A percentile compares a stretch with the other conserved stretches of the same genome.
phyloP scores from a whole-genome alignment of 192 early-diverging fungal genomes.

The Coemansia sp. region DNA sequence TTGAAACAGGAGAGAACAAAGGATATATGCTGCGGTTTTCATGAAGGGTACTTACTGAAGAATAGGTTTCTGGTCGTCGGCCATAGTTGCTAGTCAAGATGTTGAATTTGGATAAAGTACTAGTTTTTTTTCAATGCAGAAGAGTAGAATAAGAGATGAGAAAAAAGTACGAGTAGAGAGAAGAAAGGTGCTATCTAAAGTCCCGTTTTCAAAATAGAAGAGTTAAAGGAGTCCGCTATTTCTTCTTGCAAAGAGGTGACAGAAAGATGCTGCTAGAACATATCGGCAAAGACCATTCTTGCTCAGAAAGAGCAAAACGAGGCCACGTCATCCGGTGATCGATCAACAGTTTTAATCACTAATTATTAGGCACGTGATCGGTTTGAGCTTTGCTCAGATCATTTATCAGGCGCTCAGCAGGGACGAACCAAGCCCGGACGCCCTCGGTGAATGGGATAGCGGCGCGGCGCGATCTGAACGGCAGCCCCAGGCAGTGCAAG shows the following conservation, averaged over 20 bases:
- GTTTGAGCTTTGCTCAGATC: background rate
- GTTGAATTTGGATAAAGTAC: background rate
- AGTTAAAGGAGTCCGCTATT: background rate
- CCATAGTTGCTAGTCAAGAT: slow-evolving; percentile 8
- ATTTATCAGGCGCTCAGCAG: slow-evolving; percentile 23
- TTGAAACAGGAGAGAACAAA: background rate
- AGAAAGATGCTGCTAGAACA: background rate
- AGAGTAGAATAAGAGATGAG: background rate
- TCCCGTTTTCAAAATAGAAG: background rate
- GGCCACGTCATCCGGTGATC: slow-evolving; percentile 3
- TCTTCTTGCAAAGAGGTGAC: background rate
- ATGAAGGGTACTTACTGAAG: slow-evolving; percentile 40
- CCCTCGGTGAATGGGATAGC: slow-evolving; percentile 35
- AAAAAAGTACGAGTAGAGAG: background rate
- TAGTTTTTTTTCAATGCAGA: slow-evolving; percentile 1
- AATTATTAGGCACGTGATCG: background rate
- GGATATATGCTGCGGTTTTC: background rate
- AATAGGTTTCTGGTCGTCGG: slow-evolving; percentile 34
- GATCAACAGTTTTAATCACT: background rate
- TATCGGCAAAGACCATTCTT: background rate
- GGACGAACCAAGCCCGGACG: slow-evolving; percentile 31
- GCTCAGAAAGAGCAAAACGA: background rate
- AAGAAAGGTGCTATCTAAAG: background rate
- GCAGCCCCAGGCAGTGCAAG: slow-evolving; percentile 55
- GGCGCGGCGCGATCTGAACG: slow-evolving; percentile 37